Evolutionary conservation across 768 basidiomycete genomes (phyloP).

Genomic region (Mycena vulgaris): DNA sequence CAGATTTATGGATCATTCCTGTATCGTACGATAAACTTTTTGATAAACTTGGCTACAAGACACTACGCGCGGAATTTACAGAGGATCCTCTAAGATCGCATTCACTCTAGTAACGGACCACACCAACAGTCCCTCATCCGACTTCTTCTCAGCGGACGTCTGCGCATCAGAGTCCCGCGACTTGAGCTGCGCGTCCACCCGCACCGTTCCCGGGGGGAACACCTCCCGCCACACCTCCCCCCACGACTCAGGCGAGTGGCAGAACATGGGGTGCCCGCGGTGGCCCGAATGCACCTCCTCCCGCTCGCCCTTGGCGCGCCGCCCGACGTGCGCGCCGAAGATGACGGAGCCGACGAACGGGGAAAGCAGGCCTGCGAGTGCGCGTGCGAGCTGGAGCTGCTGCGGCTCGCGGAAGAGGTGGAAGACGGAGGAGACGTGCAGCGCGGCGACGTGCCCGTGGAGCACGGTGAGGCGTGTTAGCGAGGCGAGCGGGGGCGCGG

Average conservation of each 20-base stretch:
- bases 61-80: neutral
- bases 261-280: conserved; percentile 50
- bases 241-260: conserved; percentile 57
- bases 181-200: conserved; percentile 44
- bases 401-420: conserved; percentile 54
- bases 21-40: too few relatives aligned
- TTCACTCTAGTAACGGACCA: conserved; percentile 43
- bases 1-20: too few relatives aligned
- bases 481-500: conserved; percentile 42
- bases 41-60: too few relatives aligned
- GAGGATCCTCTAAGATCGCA: too few relatives aligned
- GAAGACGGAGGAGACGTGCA: conserved; percentile 58
- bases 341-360: conserved; percentile 52
- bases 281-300: conserved; percentile 8
- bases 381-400: conserved; percentile 49
- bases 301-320: conserved; percentile 49
- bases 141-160: neutral
- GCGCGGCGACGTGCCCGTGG: conserved; percentile 62
- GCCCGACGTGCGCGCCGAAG: conserved; percentile 56
- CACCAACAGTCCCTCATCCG: neutral
- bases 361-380: conserved; percentile 50
- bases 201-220: conserved; percentile 49
- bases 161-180: neutral
- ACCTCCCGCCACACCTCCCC: conserved; percentile 52
- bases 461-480: conserved; percentile 62